Evolutionary conservation across 192 early-diverging fungal species (phyloP).

Genomic region (Rhizophagus clarus): DNA sequence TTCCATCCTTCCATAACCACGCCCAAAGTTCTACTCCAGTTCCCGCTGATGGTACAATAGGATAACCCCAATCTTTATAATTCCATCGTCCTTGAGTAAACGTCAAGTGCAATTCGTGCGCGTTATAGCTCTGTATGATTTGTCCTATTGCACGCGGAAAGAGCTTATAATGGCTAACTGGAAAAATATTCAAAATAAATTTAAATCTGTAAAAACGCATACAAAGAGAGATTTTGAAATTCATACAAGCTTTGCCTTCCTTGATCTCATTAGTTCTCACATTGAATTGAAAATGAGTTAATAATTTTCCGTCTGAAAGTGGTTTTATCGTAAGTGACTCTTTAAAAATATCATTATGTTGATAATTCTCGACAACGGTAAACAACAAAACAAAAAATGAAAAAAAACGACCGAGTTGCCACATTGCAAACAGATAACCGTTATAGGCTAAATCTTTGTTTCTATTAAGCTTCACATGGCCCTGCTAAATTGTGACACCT

Average conservation of each 20-base stretch:
- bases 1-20: conserved; percentile 55
- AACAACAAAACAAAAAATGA: not conserved
- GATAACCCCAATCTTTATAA: conserved; percentile 75
- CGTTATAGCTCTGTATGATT: conserved; percentile 72
- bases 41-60: conserved; percentile 58
- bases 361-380: not conserved
- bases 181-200: conserved; percentile 14
- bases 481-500: too few relatives aligned
- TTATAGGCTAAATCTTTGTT: too few relatives aligned
- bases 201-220: too few relatives aligned
- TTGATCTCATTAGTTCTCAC: conserved; percentile 22
- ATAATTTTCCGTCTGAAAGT: conserved; percentile 74
- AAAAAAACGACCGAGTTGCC: not conserved
- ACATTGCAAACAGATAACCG: not conserved
- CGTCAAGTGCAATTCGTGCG: conserved; percentile 80
- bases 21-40: conserved; percentile 79
- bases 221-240: not conserved
- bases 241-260: conserved; percentile 12
- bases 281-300: conserved; percentile 81
- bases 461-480: too few relatives aligned
- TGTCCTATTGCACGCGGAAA: conserved; percentile 87
- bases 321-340: conserved; percentile 74
- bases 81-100: conserved; percentile 93
- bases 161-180: conserved; percentile 73
- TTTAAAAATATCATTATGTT: conserved; percentile 53